Evolutionary conservation across 2,329 filamentous ascomycete genomes (phyloP).

Genomic region (Hypocrella siamensis): DNA sequence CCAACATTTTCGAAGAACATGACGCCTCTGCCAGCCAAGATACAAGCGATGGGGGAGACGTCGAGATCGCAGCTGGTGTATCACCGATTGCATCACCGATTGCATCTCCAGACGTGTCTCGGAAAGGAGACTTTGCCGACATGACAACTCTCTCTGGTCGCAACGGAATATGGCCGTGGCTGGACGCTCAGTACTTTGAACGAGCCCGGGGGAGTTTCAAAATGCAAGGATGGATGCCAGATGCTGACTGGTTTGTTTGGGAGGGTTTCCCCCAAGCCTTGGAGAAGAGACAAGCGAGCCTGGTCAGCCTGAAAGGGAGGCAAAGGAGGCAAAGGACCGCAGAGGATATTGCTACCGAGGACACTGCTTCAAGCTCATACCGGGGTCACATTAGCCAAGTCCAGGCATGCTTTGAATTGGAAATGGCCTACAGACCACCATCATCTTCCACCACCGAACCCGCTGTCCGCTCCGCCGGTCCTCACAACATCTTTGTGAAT

Average conservation of each 20-base stretch:
- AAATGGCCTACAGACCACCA: conserved; percentile 22
- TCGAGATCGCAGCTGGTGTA: no score
- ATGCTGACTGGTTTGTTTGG: conserved; percentile 18
- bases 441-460: conserved; percentile 11
- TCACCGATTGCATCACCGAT: no score
- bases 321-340: no score
- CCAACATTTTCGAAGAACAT: not conserved
- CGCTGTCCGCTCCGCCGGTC: conserved; percentile 11
- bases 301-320: no score
- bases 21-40: not conserved
- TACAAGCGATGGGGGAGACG: not conserved
- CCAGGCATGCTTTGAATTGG: conserved; percentile 27
- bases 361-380: conserved; percentile 5
- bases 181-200: conserved; percentile 19
- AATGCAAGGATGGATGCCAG: conserved; percentile 28
- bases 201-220: conserved; percentile 21
- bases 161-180: conserved; percentile 16
- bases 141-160: conserved; percentile 9
- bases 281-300: conserved; percentile 12
- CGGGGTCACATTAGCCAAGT: conserved; percentile 13
- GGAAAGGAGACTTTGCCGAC: not conserved
- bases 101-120: not conserved
- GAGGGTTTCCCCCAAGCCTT: conserved; percentile 13
- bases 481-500: conserved; percentile 17
- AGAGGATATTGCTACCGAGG: no score